Conservation (phyloP, 129 eudicot species). For the Daucus carota region DH1_v3.0 NC_030389.2:45167501-45168000, state of each 20-base stretch:
- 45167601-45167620: background rate
- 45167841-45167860: constrained; percentile 8
- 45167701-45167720: constrained; percentile 90
- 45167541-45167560: background rate
- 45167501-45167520: background rate
- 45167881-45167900: background rate
- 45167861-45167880: background rate
- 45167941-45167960: background rate
- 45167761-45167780: constrained; percentile 92
- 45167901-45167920: background rate
- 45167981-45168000: background rate
- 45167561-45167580: too few species aligned
- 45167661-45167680: background rate
- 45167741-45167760: constrained; percentile 93
- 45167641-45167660: background rate
- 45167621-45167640: background rate
- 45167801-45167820: constrained; percentile 66
- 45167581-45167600: background rate
- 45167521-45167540: too few species aligned
- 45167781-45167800: constrained; percentile 91
- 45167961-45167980: background rate
- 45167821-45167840: constrained; percentile 70
- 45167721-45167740: constrained; percentile 79
- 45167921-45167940: background rate
- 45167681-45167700: constrained; percentile 80